Evolutionary conservation across 306 rosid genomes (phyloP), one percentile per base, ranked within the genome.

Genomic region (Sicyos edulis): DNA sequence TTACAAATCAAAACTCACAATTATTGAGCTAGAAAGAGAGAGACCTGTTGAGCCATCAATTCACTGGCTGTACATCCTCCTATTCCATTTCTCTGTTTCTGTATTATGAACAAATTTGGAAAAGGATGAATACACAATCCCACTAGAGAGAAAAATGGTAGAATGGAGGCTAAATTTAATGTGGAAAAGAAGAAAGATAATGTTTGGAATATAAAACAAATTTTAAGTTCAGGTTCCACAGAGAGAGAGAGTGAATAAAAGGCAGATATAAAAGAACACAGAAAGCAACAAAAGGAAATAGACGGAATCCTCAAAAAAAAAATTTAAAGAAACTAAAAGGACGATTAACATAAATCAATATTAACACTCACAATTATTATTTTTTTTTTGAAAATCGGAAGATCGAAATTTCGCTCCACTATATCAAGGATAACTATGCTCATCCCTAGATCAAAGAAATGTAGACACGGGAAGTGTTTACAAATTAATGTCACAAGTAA

Each of bases 41-140:
- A 37, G 50, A 63, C 69, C 69, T 68, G 72, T 47, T 68, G 72
- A 68, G 72, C 57, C 72, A 68, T 68, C 20, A 34, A 12, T 37
- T 14, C 21, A 16, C 50, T 63, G 11, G 37, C 50, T 63, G 11
- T 3, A 32, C 37, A 32, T 32, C 5, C 44, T 32, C 5, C 44
- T 42, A 10, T 44, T 66, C 17, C 11, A 32, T 26, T 17, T 26
- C 56, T 19, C 21, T 53, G 42, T 34, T 34, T 62, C 22, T 12
- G n/a, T 62, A 14, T 34, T 15, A 14, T 62, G 47, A 62, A 15
- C 21, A 7, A 42, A 5, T 8, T 42, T 42, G 2, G 9, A 12
- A 24, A 12, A 14, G 20, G 32, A 24, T 58, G 42, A 24, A n/a
- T 26, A 26, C 2, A 26, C 1, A 37, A 37, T 1, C 26, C 11